Percentiles rank a stretch among this genome's conserved stretches.
Evolutionary conservation across 1,139 yeast genomes (phyloP).

Genomic region (Petasospora rhodanensis): DNA sequence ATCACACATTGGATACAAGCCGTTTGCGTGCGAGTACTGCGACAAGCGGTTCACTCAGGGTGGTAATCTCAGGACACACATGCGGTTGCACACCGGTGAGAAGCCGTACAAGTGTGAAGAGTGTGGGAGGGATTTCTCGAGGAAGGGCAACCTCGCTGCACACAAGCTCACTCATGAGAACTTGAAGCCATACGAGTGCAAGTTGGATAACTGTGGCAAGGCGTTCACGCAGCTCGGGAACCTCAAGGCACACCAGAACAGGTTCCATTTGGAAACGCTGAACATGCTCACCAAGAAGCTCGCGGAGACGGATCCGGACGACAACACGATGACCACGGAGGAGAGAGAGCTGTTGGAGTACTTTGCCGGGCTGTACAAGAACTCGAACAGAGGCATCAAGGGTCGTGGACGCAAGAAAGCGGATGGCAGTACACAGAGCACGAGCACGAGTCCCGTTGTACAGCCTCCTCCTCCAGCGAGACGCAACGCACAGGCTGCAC

Average conservation of each 20-base stretch:
- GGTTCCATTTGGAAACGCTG: slow-evolving; percentile 74
- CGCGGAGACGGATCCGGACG: slow-evolving; percentile 48
- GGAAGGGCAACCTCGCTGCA: slow-evolving; percentile 88
- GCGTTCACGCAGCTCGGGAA: slow-evolving; percentile 90
- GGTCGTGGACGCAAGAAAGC: slow-evolving; percentile 76
- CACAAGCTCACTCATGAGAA: slow-evolving; percentile 79
- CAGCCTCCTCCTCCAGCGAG: slow-evolving; percentile 1
- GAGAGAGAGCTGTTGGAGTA: slow-evolving; percentile 71
- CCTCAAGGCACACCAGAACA: slow-evolving; percentile 87
- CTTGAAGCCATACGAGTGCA: slow-evolving; percentile 74
- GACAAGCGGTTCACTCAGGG: slow-evolving; percentile 86
- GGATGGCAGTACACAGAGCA: not conserved
- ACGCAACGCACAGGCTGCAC: too few relatives aligned
- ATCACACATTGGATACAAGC: slow-evolving; percentile 74
- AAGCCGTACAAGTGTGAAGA: slow-evolving; percentile 23
- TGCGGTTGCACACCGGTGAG: slow-evolving; percentile 83
- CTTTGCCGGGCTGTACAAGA: slow-evolving; percentile 77
- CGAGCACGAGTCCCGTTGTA: slow-evolving; percentile 4
- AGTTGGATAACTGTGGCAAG: slow-evolving; percentile 76
- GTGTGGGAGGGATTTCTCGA: slow-evolving; percentile 72
- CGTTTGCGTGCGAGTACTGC: slow-evolving; percentile 75
- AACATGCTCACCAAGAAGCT: slow-evolving; percentile 55
- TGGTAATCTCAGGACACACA: slow-evolving; percentile 85
- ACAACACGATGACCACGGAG: slow-evolving; percentile 46
- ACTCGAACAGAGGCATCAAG: slow-evolving; percentile 84